Evolutionary conservation across 768 basidiomycete species (phyloP).

Genomic region (Tricholomella constricta): DNA sequence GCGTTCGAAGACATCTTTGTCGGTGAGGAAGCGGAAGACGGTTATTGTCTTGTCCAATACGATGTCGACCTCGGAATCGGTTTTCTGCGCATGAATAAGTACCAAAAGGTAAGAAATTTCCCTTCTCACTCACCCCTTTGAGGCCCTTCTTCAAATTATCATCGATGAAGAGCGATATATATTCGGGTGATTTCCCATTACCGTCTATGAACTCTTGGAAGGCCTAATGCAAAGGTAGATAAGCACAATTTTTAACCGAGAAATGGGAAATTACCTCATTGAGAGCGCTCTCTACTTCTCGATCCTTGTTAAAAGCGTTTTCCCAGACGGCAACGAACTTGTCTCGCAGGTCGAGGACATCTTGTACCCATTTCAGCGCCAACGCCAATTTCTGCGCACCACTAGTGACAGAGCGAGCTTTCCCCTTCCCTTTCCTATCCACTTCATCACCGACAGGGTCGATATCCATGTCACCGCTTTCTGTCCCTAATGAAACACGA

Average conservation of each 20-base stretch:
- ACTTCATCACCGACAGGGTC: constrained; percentile 38
- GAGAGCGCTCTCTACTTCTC: constrained; percentile 75
- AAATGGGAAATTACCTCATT: constrained; percentile 65
- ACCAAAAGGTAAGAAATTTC: neutral
- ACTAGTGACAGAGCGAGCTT: constrained; percentile 47
- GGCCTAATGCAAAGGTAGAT: constrained; percentile 54
- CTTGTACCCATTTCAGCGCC: constrained; percentile 93
- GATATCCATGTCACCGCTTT: constrained; percentile 36
- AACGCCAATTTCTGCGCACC: constrained; percentile 50
- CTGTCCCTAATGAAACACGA: constrained; percentile 49
- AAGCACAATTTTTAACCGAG: neutral
- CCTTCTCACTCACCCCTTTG: constrained; percentile 70
- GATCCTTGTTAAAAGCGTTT: constrained; percentile 69
- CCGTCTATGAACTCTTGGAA: constrained; percentile 90
- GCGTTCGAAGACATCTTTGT: constrained; percentile 97
- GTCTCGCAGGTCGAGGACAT: constrained; percentile 89
- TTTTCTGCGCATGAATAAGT: constrained; percentile 63
- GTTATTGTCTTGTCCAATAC: constrained; percentile 95
- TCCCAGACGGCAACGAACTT: constrained; percentile 80
- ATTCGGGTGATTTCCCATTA: constrained; percentile 88
- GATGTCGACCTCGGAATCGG: constrained; percentile 85
- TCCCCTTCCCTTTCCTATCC: constrained; percentile 48
- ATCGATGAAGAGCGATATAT: constrained; percentile 95
- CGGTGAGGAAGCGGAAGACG: constrained; percentile 89
- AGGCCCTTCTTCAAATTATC: constrained; percentile 94